Evolutionary conservation across 805 yeast genomes (phyloP).

Genomic region (Middelhovenomyces tepae): DNA sequence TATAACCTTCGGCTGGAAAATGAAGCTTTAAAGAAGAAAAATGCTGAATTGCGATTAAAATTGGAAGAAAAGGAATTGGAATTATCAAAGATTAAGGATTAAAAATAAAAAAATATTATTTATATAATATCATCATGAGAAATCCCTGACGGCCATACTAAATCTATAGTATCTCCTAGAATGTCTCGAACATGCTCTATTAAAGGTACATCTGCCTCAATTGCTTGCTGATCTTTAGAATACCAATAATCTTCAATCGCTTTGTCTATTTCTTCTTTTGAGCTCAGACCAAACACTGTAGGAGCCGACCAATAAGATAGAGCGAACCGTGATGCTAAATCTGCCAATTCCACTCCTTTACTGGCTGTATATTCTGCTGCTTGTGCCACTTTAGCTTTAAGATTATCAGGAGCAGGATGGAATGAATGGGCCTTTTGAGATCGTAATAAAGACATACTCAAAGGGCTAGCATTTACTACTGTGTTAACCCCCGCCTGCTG

Average conservation of each 20-base stretch:
- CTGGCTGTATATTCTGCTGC: constrained; percentile 41
- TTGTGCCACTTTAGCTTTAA: constrained; percentile 37
- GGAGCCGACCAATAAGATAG: constrained; percentile 55
- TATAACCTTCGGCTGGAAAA: constrained; percentile 21
- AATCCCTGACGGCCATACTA: constrained; percentile 56
- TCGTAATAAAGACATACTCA: constrained; percentile 79
- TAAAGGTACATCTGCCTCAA: constrained; percentile 35
- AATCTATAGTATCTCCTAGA: constrained; percentile 49
- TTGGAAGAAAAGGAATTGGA: not conserved
- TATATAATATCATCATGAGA: constrained; percentile 15
- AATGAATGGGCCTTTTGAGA: constrained; percentile 57
- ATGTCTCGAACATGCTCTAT: constrained; percentile 35
- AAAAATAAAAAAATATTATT: no score
- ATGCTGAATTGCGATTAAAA: constrained; percentile 22
- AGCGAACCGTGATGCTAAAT: constrained; percentile 71
- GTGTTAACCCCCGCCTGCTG: constrained; percentile 44
- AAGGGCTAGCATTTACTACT: constrained; percentile 74
- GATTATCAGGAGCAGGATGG: constrained; percentile 67
- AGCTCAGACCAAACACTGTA: constrained; percentile 73
- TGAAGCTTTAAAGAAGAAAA: constrained; percentile 22
- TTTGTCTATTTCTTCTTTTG: constrained; percentile 47
- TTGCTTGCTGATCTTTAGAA: constrained; percentile 32
- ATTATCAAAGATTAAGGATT: no score
- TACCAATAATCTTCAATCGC: constrained; percentile 53
- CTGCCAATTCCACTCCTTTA: constrained; percentile 61